Evolutionary conservation across 2,329 filamentous ascomycete genomes (phyloP), one percentile per base, ranked within the genome.

Genomic region (Stagonosporopsis rhizophila): DNA sequence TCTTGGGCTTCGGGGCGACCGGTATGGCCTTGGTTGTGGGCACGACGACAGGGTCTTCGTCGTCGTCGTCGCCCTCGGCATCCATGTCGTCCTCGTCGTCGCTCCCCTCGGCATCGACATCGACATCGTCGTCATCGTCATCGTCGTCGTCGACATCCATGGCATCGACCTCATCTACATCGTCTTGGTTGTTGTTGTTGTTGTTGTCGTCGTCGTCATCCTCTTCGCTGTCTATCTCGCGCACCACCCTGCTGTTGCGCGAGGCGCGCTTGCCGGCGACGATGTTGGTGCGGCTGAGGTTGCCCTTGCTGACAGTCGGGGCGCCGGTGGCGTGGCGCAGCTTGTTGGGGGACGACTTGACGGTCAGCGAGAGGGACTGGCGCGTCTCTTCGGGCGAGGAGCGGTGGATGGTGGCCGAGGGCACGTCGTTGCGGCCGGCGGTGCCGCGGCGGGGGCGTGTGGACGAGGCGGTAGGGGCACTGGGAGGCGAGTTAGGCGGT

Each of bases 341-440:
- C 69, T 80, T 81, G 70, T 74, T 79, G 17, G 80, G 80, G 2
- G 79, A 78, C 14, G 80, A 79, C 59, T 82, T 82, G 61, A 82
- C 80, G 35, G 79, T 82, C 56, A 82, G 75, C 52, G 78, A 75
- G 52, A 82, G 77, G 46, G 78, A 80, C 56, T 77, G 77, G 57
- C 76, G 77, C 38, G 75, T 74, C 56, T 77, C 75, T 47, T 78
- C 74, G 56, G 78, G 77, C 40, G 77, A 74, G 44, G 71, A 72
- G 55, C 72, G 71, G 63, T 78, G 71, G 51, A 78, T 74, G 44
- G 74, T 73, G 9, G 75, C 64, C 28, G 71, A 67, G 34, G 72
- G 66, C 39, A 71, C 61, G 39, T 56, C 53, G 44, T 47, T 41
- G 62, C 71, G 70, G 54, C 71, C 70, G 44, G 71, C 67, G 25